phyloP scores from a whole-genome alignment of 441 rosid genomes.

The Euphorbia celastroides region DNA sequence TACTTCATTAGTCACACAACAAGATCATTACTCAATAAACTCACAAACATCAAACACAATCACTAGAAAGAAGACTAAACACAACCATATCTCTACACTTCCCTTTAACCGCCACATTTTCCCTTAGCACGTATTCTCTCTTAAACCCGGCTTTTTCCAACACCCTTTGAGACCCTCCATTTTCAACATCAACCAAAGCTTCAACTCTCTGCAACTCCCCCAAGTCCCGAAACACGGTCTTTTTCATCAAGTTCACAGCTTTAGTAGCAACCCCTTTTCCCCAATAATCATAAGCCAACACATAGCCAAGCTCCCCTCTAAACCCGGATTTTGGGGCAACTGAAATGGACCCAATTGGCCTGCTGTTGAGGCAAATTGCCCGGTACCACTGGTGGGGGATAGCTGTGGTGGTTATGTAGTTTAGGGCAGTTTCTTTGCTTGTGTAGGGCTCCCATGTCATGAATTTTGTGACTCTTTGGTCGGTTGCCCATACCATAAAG shows the following conservation, averaged over 20 bases:
- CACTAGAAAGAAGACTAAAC: constrained; percentile 61
- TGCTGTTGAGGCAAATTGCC: constrained; percentile 56
- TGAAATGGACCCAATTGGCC: constrained; percentile 46
- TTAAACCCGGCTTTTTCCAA: constrained; percentile 59
- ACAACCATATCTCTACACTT: constrained; percentile 46
- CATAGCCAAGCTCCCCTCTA: constrained; percentile 60
- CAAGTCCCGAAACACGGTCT: constrained; percentile 37
- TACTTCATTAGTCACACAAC: no score
- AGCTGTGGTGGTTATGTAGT: constrained; percentile 24
- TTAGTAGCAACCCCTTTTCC: constrained; percentile 57
- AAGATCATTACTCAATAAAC: background rate
- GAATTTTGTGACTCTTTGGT: constrained; percentile 36
- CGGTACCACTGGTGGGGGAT: constrained; percentile 54
- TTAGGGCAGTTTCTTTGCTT: constrained; percentile 42
- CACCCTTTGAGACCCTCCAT: constrained; percentile 55
- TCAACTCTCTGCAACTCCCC: constrained; percentile 64
- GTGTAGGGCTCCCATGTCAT: constrained; percentile 56
- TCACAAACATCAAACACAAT: constrained; percentile 23
- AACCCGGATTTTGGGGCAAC: constrained; percentile 37
- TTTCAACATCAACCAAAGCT: constrained; percentile 56
- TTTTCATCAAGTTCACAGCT: constrained; percentile 42
- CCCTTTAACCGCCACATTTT: constrained; percentile 34
- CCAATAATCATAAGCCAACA: constrained; percentile 44
- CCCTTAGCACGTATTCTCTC: constrained; percentile 62
- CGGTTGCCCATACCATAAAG: constrained; percentile 68